These are phyloP conservation scores for Leucosporidium creatinivorum DNA, from an alignment of 768 basidiomycete genomes.

Conservation along the genomic window DNA sequence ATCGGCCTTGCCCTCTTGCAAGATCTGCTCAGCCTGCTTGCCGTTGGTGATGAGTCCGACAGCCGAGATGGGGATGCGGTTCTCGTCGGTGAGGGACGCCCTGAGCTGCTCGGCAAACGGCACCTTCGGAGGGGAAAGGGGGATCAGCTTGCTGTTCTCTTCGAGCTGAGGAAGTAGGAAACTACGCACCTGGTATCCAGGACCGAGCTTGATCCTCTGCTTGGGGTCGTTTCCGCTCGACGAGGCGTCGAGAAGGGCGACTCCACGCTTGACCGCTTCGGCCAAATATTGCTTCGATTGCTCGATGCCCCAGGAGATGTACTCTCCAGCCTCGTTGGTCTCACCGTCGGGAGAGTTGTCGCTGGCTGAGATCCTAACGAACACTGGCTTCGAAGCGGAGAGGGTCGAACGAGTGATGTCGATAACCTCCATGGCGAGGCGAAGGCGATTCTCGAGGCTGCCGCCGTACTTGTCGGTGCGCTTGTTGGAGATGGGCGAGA, in stretches of 20 bases:
- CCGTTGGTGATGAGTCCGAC: conserved; percentile 65
- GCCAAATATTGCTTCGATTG: conserved; percentile 53
- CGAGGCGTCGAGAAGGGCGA: conserved; percentile 68
- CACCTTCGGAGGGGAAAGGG: conserved; percentile 45
- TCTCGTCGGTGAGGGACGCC: conserved; percentile 46
- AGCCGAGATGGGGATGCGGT: conserved; percentile 38
- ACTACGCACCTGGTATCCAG: conserved; percentile 56
- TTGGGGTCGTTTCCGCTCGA: conserved; percentile 58
- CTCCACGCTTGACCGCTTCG: conserved; percentile 48
- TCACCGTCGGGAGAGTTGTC: conserved; percentile 61
- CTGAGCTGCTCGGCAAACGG: conserved; percentile 63
- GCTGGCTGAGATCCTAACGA: conserved; percentile 60
- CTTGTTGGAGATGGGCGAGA: conserved; percentile 66
- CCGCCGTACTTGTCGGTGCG: conserved; percentile 69
- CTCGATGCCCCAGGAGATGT: conserved; percentile 68
- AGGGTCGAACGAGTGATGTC: conserved; percentile 53
- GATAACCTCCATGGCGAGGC: conserved; percentile 57
- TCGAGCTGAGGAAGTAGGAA: no score
- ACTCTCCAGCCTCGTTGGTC: conserved; percentile 51
- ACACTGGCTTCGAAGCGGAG: conserved; percentile 57
- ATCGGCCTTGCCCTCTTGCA: conserved; percentile 61
- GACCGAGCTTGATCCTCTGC: conserved; percentile 54
- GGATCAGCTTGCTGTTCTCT: neutral
- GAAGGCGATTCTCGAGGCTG: conserved; percentile 57
- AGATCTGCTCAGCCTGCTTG: conserved; percentile 55